Evolutionary conservation across 768 basidiomycete species (phyloP), one percentile per base, ranked within the genome.

Genomic region (Podaxis sp.): DNA sequence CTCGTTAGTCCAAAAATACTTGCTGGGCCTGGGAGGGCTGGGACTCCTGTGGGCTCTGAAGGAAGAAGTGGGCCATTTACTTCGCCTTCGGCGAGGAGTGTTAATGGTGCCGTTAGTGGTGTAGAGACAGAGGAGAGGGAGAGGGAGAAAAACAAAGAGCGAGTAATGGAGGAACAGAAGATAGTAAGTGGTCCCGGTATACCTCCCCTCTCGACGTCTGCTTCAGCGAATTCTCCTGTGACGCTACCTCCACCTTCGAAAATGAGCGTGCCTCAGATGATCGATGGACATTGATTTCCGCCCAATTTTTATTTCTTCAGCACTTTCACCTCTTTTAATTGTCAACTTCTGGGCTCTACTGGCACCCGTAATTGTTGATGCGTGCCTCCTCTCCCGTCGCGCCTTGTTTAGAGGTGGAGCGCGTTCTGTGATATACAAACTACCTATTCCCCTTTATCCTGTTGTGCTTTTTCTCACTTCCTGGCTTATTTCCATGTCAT

Each of bases 261-360:
- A 64, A 76, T 82, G 73, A 76, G 74, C 63, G 70, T 81, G 19
- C 76, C 79, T 7, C 78, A 80, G 67, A 75, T 78, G 65, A 72
- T 77, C 38, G 79, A 79, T 65, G 77, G 78, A 13, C 76, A 71
- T 63, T 80, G 42, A 69, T 40, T 48, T 9, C 13, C 7, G 46
- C 26, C 5, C 6, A 22, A 30, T 4, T 51, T 13, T 48, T 51
- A 15, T 11, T 26, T n/a, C 44, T 19, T 46, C 17, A n/a, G 17
- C 44, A 19, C 15, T 46, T 46, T 46, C 15, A 46, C 19, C 44
- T 46, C 15, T 22, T 46, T 46, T 46, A 46, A 46, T 46, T 19
- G 17, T 46, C 44, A 4, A 6, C 19, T 44, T 46, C 28, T 33
- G 33, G 33, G 2, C 33, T 33, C 9, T 33, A 33, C n/a, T 17